Evolutionary conservation across 352 stramenopile species (phyloP).

Genomic region (Globisporangium uncinulatum): DNA sequence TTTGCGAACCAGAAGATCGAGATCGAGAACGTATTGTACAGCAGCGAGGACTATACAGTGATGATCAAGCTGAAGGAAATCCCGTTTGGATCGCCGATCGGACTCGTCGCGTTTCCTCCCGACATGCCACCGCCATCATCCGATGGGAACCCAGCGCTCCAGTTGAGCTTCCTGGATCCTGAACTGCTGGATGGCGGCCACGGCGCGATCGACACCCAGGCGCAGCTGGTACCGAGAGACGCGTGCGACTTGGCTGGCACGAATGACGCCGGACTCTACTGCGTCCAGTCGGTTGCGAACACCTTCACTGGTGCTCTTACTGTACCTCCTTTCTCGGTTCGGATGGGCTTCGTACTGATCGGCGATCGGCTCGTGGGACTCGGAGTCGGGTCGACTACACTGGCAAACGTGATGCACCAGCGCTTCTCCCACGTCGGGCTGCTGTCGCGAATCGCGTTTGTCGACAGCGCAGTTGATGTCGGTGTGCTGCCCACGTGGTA

Average conservation of each 20-base stretch:
- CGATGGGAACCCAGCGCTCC: neutral
- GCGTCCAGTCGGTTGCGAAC: neutral
- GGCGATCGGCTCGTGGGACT: slow-evolving; percentile 1
- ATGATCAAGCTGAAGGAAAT: neutral
- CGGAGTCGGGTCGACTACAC: neutral
- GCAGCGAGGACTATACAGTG: neutral
- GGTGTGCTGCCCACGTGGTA: neutral
- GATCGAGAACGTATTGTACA: neutral
- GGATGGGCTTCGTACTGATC: slow-evolving; percentile 5
- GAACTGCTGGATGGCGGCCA: neutral
- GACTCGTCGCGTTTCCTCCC: neutral
- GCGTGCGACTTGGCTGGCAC: neutral
- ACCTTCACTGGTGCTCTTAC: too few species aligned
- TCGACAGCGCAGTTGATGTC: neutral
- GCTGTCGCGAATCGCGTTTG: neutral
- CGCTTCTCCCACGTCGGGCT: neutral
- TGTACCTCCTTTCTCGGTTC: too few species aligned
- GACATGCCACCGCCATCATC: neutral
- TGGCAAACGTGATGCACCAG: neutral
- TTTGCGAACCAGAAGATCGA: neutral
- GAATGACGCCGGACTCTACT: neutral
- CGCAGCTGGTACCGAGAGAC: neutral
- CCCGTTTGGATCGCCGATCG: neutral
- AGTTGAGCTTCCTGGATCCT: slow-evolving; percentile 6
- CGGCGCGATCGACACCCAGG: neutral